Evolutionary conservation across 2,329 filamentous ascomycete genomes (phyloP).

Genomic region (Fusarium sp.): DNA sequence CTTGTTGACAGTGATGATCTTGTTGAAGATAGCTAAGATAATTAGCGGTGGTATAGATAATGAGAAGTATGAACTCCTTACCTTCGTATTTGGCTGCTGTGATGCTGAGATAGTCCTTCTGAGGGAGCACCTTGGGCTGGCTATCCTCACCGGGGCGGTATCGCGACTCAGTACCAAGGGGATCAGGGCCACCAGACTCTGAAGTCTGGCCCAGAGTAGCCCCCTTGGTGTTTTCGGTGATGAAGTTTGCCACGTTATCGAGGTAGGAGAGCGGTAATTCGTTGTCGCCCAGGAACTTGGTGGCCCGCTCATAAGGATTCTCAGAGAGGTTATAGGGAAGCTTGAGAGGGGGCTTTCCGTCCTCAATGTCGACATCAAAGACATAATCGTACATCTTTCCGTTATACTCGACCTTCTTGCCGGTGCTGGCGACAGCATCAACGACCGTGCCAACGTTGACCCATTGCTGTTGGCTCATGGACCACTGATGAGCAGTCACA

Average conservation of each 20-base stretch:
- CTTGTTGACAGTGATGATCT: conserved; percentile 82
- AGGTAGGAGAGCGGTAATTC: conserved; percentile 89
- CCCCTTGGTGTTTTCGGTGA: conserved; percentile 89
- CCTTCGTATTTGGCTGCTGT: conserved; percentile 78
- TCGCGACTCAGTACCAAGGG: conserved; percentile 82
- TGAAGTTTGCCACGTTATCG: conserved; percentile 94
- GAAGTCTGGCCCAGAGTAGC: conserved; percentile 80
- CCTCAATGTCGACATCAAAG: conserved; percentile 96
- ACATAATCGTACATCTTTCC: conserved; percentile 96
- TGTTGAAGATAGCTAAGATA: conserved; percentile 76
- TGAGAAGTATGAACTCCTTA: conserved; percentile 45
- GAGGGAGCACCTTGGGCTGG: conserved; percentile 77
- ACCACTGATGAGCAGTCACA: conserved; percentile 92
- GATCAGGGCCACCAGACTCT: conserved; percentile 71
- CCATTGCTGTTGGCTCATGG: conserved; percentile 79
- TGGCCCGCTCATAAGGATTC: conserved; percentile 92
- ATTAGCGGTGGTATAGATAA: conserved; percentile 1
- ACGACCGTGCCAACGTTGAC: conserved; percentile 94
- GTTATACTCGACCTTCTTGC: conserved; percentile 81
- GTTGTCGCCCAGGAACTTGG: conserved; percentile 91
- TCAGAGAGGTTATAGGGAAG: conserved; percentile 94
- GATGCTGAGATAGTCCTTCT: conserved; percentile 84
- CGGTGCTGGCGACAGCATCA: conserved; percentile 86
- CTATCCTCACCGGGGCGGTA: conserved; percentile 77
- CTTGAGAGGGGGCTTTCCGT: conserved; percentile 92